phyloP scores from a whole-genome alignment of 306 rosid genomes.

The Carpinus viminea region DNA sequence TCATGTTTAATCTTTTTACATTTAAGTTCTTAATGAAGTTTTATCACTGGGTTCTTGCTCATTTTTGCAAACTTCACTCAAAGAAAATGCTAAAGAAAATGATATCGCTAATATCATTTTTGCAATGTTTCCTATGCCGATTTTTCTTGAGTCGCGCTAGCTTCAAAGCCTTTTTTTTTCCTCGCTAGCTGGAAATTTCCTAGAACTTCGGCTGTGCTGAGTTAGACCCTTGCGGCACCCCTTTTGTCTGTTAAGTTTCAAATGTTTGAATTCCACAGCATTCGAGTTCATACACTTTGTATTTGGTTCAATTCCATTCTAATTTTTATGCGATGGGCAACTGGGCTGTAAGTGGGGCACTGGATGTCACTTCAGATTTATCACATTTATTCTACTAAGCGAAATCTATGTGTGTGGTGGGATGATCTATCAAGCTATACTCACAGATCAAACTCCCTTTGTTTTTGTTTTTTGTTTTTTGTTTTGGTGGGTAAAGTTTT shows the following conservation, averaged over 20 bases:
- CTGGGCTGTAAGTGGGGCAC: background rate
- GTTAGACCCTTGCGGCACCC: background rate
- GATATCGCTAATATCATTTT: background rate
- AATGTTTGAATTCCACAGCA: background rate
- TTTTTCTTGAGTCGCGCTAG: background rate
- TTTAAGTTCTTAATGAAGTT: background rate
- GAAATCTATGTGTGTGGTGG: background rate
- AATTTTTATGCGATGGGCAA: background rate
- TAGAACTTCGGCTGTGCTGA: background rate
- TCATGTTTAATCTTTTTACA: background rate
- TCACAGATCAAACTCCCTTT: background rate
- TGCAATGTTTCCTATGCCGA: background rate
- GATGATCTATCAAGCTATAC: background rate
- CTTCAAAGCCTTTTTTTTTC: background rate
- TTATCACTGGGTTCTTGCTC: background rate
- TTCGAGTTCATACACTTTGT: background rate
- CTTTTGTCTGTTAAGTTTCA: background rate
- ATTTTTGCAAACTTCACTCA: background rate
- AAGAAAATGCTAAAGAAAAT: background rate
- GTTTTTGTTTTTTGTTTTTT: background rate
- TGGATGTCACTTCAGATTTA: background rate
- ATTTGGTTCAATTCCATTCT: background rate
- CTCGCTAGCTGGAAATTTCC: background rate
- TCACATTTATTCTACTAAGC: background rate
- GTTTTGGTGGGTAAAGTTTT: background rate